Evolutionary conservation across 2,329 filamentous ascomycete genomes (phyloP).

Genomic region (Botrytis fragariae): DNA sequence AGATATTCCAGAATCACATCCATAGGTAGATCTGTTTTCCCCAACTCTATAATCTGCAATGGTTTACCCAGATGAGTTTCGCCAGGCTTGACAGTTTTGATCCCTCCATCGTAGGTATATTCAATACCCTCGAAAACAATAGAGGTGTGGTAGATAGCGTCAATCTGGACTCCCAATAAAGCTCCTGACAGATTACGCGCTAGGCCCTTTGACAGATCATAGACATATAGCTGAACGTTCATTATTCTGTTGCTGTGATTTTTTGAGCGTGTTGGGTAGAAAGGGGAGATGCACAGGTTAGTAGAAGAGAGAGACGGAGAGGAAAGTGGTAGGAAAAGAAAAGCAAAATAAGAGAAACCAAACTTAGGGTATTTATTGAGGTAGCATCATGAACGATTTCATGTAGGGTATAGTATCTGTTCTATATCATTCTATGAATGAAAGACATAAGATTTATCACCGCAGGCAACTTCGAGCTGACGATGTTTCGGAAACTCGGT

Average conservation of each 20-base stretch:
- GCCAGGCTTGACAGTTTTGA: constrained; percentile 78
- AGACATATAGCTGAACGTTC: constrained; percentile 75
- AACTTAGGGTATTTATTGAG: constrained; percentile 2
- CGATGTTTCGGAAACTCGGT: constrained; percentile 3
- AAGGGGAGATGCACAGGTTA: constrained; percentile 1
- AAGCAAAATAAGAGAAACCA: constrained; percentile 1
- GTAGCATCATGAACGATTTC: background rate
- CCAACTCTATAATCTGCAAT: constrained; percentile 72
- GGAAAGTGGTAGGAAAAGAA: constrained; percentile 8
- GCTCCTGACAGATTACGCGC: constrained; percentile 50
- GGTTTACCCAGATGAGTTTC: constrained; percentile 83
- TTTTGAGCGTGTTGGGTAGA: background rate
- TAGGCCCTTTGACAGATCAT: constrained; percentile 65
- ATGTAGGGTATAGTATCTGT: background rate
- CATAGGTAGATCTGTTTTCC: constrained; percentile 72
- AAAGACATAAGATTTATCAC: background rate
- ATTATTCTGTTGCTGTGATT: constrained; percentile 44
- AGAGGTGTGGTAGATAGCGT: constrained; percentile 94
- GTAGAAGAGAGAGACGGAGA: constrained; percentile 1
- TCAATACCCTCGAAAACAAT: constrained; percentile 82
- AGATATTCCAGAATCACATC: constrained; percentile 86
- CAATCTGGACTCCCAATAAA: constrained; percentile 68
- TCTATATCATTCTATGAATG: constrained; percentile 14
- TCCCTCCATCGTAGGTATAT: constrained; percentile 85
- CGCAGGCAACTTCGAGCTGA: constrained; percentile 19